A percentile compares a stretch with the other conserved stretches of the same genome.
These are phyloP conservation scores for Sugiyamaella grinbergsii DNA, from an alignment of 1,139 yeast species.

Conservation along the genomic window DNA sequence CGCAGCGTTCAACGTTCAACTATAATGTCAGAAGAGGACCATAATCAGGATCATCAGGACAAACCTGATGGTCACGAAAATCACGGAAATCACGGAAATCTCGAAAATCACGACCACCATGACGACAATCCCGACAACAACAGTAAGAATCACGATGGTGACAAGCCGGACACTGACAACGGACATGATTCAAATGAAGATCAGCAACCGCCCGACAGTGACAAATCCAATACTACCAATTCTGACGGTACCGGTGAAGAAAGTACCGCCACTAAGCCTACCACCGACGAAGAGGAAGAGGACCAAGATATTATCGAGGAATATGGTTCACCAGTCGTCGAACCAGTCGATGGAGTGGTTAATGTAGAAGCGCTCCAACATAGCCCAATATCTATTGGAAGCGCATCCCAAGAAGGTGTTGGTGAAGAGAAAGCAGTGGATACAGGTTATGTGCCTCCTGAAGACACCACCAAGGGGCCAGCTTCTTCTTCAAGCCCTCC, in stretches of 20 bases:
- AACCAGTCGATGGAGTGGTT: constrained; percentile 21
- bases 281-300: constrained; percentile 3
- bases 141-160: neutral
- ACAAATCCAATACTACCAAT: neutral
- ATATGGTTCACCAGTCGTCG: constrained; percentile 22
- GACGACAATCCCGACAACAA: neutral
- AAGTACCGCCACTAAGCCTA: neutral
- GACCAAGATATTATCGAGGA: constrained; percentile 14
- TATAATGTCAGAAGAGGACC: no score
- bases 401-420: neutral
- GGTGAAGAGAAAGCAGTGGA: neutral
- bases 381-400: constrained; percentile 7
- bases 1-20: neutral
- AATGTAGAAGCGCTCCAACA: constrained; percentile 13
- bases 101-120: neutral
- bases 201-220: neutral
- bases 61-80: neutral
- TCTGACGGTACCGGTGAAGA: neutral
- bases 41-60: constrained; percentile 8
- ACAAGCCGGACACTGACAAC: no score
- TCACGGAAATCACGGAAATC: neutral
- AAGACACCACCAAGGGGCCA: neutral
- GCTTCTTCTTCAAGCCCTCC: constrained; percentile 4
- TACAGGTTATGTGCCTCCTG: constrained; percentile 13
- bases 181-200: neutral